phyloP scores from a whole-genome alignment of 2,329 filamentous ascomycete species.

The Botrytis elliptica region DNA sequence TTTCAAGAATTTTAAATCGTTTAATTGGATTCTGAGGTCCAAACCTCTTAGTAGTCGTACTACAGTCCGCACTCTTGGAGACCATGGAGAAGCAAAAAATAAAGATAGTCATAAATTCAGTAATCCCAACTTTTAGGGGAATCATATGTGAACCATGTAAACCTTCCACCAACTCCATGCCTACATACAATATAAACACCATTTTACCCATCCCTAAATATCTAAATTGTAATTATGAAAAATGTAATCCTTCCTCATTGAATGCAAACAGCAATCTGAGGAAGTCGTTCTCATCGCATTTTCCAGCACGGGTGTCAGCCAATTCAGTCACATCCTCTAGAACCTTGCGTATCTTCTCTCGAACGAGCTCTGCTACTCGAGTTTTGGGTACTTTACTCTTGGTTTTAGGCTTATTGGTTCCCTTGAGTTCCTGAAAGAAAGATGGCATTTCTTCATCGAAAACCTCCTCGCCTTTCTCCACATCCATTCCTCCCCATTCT shows the following conservation, averaged over 20 bases:
- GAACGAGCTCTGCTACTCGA: constrained; percentile 77
- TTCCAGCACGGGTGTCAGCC: constrained; percentile 75
- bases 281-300: constrained; percentile 93
- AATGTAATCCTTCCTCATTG: constrained; percentile 91
- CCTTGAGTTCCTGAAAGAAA: constrained; percentile 70
- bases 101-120: not conserved
- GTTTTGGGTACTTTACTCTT: constrained; percentile 72
- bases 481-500: constrained; percentile 53
- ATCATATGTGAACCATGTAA: not conserved
- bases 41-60: not conserved
- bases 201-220: constrained; percentile 22
- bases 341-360: constrained; percentile 81
- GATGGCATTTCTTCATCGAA: constrained; percentile 69
- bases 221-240: constrained; percentile 44
- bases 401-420: constrained; percentile 58
- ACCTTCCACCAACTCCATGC: constrained; percentile 31
- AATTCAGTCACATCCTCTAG: constrained; percentile 77
- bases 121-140: constrained; percentile 1
- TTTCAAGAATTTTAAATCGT: not conserved
- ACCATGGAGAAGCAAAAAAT: not conserved
- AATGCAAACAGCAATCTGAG: constrained; percentile 77
- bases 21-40: not conserved
- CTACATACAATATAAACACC: constrained; percentile 12
- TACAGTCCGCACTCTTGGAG: not conserved
- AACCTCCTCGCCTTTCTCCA: constrained; percentile 44